These are phyloP conservation scores for Boletus rex-veris DNA, from an alignment of 768 basidiomycete species.

Conservation along the genomic window DNA sequence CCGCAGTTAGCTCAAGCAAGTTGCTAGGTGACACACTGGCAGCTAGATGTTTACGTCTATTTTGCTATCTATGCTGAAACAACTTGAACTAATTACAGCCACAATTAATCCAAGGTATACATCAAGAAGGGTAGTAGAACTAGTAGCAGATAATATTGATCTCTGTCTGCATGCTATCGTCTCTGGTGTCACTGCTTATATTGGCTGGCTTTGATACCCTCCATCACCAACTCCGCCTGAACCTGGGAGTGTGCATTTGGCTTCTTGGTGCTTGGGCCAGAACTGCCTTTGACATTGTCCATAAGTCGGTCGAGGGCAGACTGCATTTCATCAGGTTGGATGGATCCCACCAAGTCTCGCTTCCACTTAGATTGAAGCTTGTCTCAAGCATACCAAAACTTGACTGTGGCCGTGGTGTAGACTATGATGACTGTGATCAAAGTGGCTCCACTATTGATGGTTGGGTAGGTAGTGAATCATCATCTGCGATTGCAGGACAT, in stretches of 20 bases:
- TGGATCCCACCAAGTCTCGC: constrained; percentile 44
- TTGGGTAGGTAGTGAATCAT: background rate
- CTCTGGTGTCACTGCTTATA: constrained; percentile 29
- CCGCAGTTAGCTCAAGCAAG: no score
- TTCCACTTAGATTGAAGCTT: constrained; percentile 23
- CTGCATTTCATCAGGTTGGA: constrained; percentile 66
- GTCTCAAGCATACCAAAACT: constrained; percentile 9
- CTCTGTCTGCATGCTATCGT: constrained; percentile 31
- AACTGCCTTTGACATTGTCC: constrained; percentile 51
- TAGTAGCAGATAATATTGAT: constrained; percentile 20
- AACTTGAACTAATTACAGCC: no score
- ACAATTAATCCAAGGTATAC: no score
- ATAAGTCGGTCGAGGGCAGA: constrained; percentile 70
- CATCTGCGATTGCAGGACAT: background rate
- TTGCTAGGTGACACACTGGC: no score
- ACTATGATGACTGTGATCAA: constrained; percentile 1
- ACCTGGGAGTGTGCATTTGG: constrained; percentile 12
- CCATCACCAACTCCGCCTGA: constrained; percentile 29
- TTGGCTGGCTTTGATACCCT: constrained; percentile 33
- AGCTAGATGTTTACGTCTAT: no score
- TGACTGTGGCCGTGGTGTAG: constrained; percentile 8
- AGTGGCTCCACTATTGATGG: background rate
- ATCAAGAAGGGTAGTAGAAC: no score
- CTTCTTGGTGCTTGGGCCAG: constrained; percentile 24
- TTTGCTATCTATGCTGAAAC: no score